Evolutionary conservation across 495 filamentous ascomycete species (phyloP).

Genomic region (Rhypophila decipiens): DNA sequence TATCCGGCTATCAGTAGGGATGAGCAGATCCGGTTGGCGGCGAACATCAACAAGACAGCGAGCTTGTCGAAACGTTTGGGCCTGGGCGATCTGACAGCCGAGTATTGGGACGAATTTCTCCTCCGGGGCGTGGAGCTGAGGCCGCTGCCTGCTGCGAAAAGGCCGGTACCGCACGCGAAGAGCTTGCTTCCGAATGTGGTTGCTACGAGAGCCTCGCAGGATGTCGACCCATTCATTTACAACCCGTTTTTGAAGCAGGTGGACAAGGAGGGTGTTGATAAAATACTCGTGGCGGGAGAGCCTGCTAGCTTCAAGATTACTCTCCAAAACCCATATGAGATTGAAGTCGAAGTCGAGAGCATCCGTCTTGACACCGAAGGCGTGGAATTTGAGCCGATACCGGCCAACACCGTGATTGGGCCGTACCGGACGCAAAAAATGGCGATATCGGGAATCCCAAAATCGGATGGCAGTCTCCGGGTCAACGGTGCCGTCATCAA

Average conservation of each 20-base stretch:
- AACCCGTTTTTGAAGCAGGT: conserved; percentile 76
- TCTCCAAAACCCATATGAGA: conserved; percentile 89
- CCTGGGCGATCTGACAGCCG: conserved; percentile 58
- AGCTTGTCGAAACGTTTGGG: conserved; percentile 69
- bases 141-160: conserved; percentile 36
- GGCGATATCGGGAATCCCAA: conserved; percentile 62
- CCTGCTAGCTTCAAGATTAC: conserved; percentile 67
- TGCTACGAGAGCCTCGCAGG: conserved; percentile 43
- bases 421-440: conserved; percentile 77
- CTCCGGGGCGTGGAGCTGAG: conserved; percentile 72
- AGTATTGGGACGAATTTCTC: conserved; percentile 96
- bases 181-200: conserved; percentile 61
- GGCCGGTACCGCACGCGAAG: conserved; percentile 66
- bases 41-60: conserved; percentile 79
- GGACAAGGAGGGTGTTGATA: conserved; percentile 50
- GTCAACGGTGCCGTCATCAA: conserved; percentile 76
- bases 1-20: conserved; percentile 65
- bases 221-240: conserved; percentile 83
- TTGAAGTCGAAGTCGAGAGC: conserved; percentile 81
- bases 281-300: conserved; percentile 70
- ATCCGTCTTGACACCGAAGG: conserved; percentile 69
- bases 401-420: conserved; percentile 61
- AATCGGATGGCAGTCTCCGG: conserved; percentile 56
- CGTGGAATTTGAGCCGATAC: conserved; percentile 57
- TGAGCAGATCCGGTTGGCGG: conserved; percentile 73